Percentiles rank a stretch among this genome's conserved stretches.
phyloP scores from a whole-genome alignment of 345 rosid species.

The Dipteronia sinensis region DNA sequence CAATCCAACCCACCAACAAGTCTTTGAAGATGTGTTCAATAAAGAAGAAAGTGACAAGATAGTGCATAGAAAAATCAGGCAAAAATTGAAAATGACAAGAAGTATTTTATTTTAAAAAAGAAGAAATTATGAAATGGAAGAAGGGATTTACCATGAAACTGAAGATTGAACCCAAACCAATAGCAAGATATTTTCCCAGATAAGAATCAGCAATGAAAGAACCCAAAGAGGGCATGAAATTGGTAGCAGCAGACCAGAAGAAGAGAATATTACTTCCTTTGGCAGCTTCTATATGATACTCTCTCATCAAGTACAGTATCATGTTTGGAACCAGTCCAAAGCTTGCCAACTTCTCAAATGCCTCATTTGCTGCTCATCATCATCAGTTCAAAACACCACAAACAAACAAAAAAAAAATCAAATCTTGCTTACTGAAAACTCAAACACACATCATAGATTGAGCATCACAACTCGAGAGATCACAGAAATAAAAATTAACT shows the following conservation, averaged over 20 bases:
- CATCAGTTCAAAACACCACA: too few species aligned
- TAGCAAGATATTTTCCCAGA: conserved; percentile 73
- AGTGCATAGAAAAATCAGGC: not conserved
- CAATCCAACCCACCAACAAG: not conserved
- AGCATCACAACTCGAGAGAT: not conserved
- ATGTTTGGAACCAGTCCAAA: conserved; percentile 72
- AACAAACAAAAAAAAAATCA: too few species aligned
- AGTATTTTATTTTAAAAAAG: not conserved
- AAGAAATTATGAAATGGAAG: not conserved
- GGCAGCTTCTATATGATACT: conserved; percentile 55
- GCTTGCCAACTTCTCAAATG: conserved; percentile 80
- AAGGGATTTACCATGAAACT: conserved; percentile 53
- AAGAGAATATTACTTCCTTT: conserved; percentile 61
- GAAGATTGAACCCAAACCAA: conserved; percentile 61
- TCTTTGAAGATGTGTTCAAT: not conserved
- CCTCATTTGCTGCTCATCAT: conserved; percentile 61
- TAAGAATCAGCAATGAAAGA: conserved; percentile 76
- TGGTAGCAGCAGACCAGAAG: conserved; percentile 72
- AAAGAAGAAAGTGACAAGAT: not conserved
- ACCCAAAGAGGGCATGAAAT: conserved; percentile 61
- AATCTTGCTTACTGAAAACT: too few species aligned
- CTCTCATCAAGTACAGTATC: conserved; percentile 60
- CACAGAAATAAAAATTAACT: not conserved
- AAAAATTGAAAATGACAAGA: not conserved
- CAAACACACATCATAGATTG: too few species aligned